Evolutionary conservation across 2,329 filamentous ascomycete species (phyloP), one percentile per base, ranked within the genome.

Genomic region (Hymenoscyphus infarciens): DNA sequence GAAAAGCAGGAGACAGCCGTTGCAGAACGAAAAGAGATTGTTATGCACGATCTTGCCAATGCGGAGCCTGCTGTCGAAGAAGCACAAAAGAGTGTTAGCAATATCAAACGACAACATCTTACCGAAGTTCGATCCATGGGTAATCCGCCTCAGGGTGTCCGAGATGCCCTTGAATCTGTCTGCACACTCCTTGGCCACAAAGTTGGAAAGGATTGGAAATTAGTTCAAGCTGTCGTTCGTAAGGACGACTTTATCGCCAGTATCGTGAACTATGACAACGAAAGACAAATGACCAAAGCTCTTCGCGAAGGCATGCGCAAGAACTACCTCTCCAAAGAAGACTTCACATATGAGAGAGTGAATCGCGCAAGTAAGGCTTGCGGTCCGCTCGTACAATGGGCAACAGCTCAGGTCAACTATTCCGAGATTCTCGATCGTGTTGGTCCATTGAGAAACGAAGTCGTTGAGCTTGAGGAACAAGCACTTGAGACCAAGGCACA

Each of bases 51-150:
- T 79, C 81, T 99, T 63, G 94, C 92, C 33, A 89, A 87, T 74
- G 95, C 95, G 15, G 94, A 98, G 74, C 95, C 95, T 8, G 95
- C 95, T 57, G 95, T 99, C 61, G 79, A 90, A 66, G 92, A 96
- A 76, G 95, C 95, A 57, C 91, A 95, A 79, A 91, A 92, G 75
- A 97, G 93, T 78, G 96, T 99, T 76, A 95, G 91, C 80, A 97
- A 96, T 81, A 99, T 99, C 81, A 99, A 98, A 81, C 87, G 90
- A 74, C 92, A 97, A 75, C 95, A 99, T 76, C 83, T 99, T 68
- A 97, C 93, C 13, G 95, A 99, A 86, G 94, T 99, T 58, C 87
- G 95, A 74, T 97, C 94, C 68, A 98, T 99, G 95, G 87, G 88
- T 68, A 96, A 92, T 71, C 95, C 95, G 6, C 95, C 95, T 8